Base-by-base conservation (phyloP, 192 early-diverging fungal genomes). In the Dissophora globulifera region DNA sequence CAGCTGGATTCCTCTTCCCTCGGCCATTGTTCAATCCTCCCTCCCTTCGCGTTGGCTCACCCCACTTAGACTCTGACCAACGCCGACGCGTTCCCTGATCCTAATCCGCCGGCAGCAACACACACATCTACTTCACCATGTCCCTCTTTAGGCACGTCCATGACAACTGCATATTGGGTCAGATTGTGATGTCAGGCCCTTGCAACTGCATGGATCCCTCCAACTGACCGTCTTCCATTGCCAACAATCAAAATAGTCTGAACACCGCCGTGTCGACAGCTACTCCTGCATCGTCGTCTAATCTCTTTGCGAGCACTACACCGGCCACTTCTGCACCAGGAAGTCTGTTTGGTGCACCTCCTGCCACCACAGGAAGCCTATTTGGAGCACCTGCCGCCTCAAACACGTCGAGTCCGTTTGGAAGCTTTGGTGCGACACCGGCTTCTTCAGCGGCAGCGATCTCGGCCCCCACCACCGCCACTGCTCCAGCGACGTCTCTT, bases 301-400 rank as follows among this genome's bases (percentile, higher is more conserved):
- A 38, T 33, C 45, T 32, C n/a, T 59, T 47, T 32, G 29, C 31
- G n/a, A n/a, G 22, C 20, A 27, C 56, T 13, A 46, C 27, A 4
- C 42, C 40, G 15, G 8, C 49, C 2, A 27, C 60, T 19, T 3
- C 63, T 48, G 33, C 45, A 42, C 30, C 63, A 22, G 38, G 41
- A 45, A 64, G 48, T 22, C 65, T 35, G 3, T 67, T 67, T 45
- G 49, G 35, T n/a, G n/a, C n/a, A n/a, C n/a, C n/a, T n/a, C n/a
- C n/a, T 11, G 6, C 48, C 15, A 32, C 30, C 19, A 23, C 47
- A 12, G 48, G 19, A 50, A 50, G 22, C 19, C 50, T 19, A 17
- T 51, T 51, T 56, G 54, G 54, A 26, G 32, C 43, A 31, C 17
- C 45, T 10, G 45, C 58, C 2, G 3, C 59, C 2, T 23, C 17